Evolutionary conservation across 441 rosid species (phyloP), one percentile per base, ranked within the genome.

Genomic region (Breynia disticha): DNA sequence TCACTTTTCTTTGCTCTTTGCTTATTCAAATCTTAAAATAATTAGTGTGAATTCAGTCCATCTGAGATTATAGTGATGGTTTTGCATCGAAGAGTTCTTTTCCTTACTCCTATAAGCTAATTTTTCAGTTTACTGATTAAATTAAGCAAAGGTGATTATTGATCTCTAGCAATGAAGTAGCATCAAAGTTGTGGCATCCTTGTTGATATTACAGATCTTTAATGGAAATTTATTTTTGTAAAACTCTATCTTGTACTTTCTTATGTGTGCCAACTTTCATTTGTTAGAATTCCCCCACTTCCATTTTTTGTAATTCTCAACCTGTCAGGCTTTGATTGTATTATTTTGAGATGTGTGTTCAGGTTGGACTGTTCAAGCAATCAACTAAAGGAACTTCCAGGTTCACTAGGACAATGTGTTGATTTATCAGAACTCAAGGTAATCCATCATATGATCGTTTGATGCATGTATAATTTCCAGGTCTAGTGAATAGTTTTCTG

Each of bases 341-440:
- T 68, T 44, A 35, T 49, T 52, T 38, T 63, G 50, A 28, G 74
- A 60, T 67, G 44, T 56, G 60, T 16, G 9, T 70, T 76, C 57
- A 91, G 98, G 82, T 61, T 91, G 56, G 95, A 87, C 75, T 87
- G 95, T 76, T 91, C 94, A 21, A 72, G 69, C 62, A 91, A 91
- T 77, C 81, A 67, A 60, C 82, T 90, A 18, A 75, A 69, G 72
- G 89, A 82, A 62, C 78, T 90, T 35, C 96, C 98, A 48, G 64
- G 72, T 65, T 77, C 88, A 56, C 81, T 90, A 56, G 83, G 90
- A 67, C 76, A 71, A 59, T 90, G 98, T 69, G 55, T 73, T 54
- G 76, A 79, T 62, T 76, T 90, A 72, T 82, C 84, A 17, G 96
- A 85, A 32, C 62, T 87, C 56, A 90, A 90, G 98, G 98, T 90